Evolutionary conservation across 2,329 filamentous ascomycete species (phyloP).

Genomic region (Nothopassalora personata): DNA sequence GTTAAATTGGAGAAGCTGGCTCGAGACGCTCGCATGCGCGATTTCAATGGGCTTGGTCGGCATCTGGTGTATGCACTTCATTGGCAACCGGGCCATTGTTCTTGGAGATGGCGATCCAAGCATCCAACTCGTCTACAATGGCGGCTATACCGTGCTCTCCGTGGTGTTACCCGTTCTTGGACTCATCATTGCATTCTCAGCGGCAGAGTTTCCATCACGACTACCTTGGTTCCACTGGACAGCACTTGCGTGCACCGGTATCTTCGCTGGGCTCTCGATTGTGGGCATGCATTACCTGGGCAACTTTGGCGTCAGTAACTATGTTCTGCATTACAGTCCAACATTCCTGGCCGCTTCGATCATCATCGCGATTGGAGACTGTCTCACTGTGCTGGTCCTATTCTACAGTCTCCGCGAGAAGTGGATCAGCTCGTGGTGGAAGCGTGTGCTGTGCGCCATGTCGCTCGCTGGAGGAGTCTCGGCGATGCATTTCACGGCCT

Average conservation of each 20-base stretch:
- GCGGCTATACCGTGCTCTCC: constrained; percentile 66
- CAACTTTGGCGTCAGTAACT: constrained; percentile 78
- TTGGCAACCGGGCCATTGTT: constrained; percentile 73
- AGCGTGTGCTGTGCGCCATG: constrained; percentile 60
- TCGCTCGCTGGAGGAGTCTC: constrained; percentile 70
- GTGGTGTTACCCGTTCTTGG: constrained; percentile 76
- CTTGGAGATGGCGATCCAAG: constrained; percentile 55
- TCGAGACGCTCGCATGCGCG: constrained; percentile 39
- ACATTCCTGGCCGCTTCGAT: constrained; percentile 62
- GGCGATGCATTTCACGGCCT: constrained; percentile 86
- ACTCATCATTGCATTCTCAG: constrained; percentile 65
- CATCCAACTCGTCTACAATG: constrained; percentile 67
- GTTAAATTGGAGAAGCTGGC: constrained; percentile 30
- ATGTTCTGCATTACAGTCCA: constrained; percentile 57
- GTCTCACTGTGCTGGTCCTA: constrained; percentile 62
- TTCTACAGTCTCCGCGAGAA: constrained; percentile 73
- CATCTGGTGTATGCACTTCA: constrained; percentile 64
- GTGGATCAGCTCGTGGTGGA: constrained; percentile 78
- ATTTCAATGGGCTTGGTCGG: constrained; percentile 45
- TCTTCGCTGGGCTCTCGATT: constrained; percentile 67
- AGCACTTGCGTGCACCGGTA: constrained; percentile 52
- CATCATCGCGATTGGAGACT: constrained; percentile 67
- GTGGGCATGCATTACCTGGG: constrained; percentile 85
- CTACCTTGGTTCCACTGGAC: constrained; percentile 28
- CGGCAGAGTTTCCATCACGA: constrained; percentile 48